These are phyloP conservation scores for Hamigera avellanea DNA, from an alignment of 495 filamentous ascomycete species.

Conservation along the genomic window DNA sequence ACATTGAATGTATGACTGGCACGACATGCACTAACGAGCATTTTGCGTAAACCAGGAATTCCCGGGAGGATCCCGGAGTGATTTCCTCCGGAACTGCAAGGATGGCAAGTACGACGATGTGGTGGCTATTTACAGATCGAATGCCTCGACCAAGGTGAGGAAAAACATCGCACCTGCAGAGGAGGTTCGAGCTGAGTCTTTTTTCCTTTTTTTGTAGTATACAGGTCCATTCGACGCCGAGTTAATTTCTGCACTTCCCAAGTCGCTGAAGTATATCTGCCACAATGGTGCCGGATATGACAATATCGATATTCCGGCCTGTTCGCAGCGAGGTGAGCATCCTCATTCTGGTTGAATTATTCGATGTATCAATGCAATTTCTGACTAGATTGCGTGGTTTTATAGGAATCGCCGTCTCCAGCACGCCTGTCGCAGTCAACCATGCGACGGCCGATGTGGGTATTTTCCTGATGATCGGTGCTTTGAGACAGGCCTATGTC, in stretches of 20 bases:
- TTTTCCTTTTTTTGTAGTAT: too few relatives aligned
- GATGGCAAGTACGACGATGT: slow-evolving; percentile 46
- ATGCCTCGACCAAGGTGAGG: slow-evolving; percentile 42
- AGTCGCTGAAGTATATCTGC: slow-evolving; percentile 61
- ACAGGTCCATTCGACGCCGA: slow-evolving; percentile 51
- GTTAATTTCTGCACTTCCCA: slow-evolving; percentile 47
- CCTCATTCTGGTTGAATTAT: background rate
- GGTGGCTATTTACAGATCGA: slow-evolving; percentile 46
- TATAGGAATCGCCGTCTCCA: slow-evolving; percentile 50
- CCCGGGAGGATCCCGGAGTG: slow-evolving; percentile 35
- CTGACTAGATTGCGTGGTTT: background rate
- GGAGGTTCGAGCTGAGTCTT: slow-evolving; percentile 1
- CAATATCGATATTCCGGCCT: slow-evolving; percentile 63
- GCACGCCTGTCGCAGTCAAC: slow-evolving; percentile 57
- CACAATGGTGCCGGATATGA: slow-evolving; percentile 87
- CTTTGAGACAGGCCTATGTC: slow-evolving; percentile 53
- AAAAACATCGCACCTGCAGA: background rate
- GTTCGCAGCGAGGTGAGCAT: slow-evolving; percentile 38
- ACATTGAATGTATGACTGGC: too few relatives aligned
- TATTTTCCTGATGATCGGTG: slow-evolving; percentile 61
- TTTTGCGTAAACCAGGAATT: too few relatives aligned
- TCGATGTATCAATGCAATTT: background rate
- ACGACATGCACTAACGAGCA: too few relatives aligned
- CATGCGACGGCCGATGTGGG: slow-evolving; percentile 61
- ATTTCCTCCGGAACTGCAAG: slow-evolving; percentile 41